Base-by-base conservation (phyloP, 148 eudicot genomes). In the Dianthus caryophyllus region DNA sequence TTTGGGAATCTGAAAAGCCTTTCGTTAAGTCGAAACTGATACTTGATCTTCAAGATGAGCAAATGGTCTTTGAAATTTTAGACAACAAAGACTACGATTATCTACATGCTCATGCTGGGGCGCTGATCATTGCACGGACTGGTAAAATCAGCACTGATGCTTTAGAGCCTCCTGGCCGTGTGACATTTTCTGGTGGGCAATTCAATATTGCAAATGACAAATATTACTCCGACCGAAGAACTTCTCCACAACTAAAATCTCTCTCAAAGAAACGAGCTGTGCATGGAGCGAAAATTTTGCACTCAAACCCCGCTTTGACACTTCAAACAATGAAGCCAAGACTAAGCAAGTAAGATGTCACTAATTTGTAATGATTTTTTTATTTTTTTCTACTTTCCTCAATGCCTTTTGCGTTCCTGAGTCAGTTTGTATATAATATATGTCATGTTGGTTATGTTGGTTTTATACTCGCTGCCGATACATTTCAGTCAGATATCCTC, bases 41-140 rank as follows among this genome's bases (percentile, higher is more conserved):
- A 47, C 83, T 84, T 77, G 99, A 94, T 80, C 96, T 94, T 69
- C 97, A 86, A 77, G 99, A 94, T 74, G 93, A 90, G 73, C 88
- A 79, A 52, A 90, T 94, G 99, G 92, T 90, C 71, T 94, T 94
- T 77, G 99, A 94, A 84, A 69, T 90, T 67, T 78, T 76, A 53
- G 93, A 88, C 77, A 74, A 71, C 49, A 80, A 82, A 73, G 85
- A 94, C 31, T 74, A 79, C 51, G 78, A 85, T 41, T 80, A 84
- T 71, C 85, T 94, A 57, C 87, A 76, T 64, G 89, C 76, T 79
- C 97, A 85, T 84, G 96, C 97, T 47, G 87, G 97, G 78, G 96
- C 99, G 51, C 82, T 90, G 93, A 72, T 90, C 56, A 71, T 78
- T 65, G 67, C 89, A 38, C 85, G 88, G 25, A 72, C 84, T 61